Percentiles rank a stretch among this genome's conserved stretches.
Evolutionary conservation across 225 moss, liverwort and hornwort species (phyloP).

Genomic region (Neckera pumila): DNA sequence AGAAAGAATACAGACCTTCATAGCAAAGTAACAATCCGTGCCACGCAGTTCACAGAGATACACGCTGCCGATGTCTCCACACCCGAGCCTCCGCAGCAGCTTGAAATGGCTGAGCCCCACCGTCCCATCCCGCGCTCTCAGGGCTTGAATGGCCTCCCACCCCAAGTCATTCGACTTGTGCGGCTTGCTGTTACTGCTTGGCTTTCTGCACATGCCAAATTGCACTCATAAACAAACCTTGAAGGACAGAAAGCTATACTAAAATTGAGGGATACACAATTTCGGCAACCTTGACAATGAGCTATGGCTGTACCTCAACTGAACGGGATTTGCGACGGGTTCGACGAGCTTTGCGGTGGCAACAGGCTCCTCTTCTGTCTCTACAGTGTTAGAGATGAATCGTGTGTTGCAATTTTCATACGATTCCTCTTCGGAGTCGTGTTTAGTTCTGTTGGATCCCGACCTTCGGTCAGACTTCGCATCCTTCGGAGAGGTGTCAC

Average conservation of each 20-base stretch:
- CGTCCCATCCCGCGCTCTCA: constrained; percentile 56
- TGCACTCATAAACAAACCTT: not conserved
- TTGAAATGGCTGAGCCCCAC: constrained; percentile 96
- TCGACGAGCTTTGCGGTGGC: constrained; percentile 8
- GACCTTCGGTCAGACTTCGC: constrained; percentile 22
- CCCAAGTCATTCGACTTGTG: constrained; percentile 92
- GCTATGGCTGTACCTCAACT: not conserved
- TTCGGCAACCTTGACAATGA: not conserved
- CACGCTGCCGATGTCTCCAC: constrained; percentile 96
- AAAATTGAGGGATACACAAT: too few species aligned
- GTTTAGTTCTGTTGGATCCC: constrained; percentile 10
- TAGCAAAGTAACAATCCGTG: constrained; percentile 84
- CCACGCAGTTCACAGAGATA: constrained; percentile 84
- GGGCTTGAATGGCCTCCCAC: constrained; percentile 91
- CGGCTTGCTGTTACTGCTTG: constrained; percentile 55
- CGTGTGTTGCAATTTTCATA: constrained; percentile 44
- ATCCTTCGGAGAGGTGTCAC: constrained; percentile 25
- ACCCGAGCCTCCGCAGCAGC: constrained; percentile 75
- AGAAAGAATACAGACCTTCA: constrained; percentile 44
- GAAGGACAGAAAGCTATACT: too few species aligned
- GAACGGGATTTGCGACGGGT: constrained; percentile 7
- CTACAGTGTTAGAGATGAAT: constrained; percentile 20
- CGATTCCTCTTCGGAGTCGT: constrained; percentile 33
- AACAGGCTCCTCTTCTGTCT: constrained; percentile 20
- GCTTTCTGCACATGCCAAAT: constrained; percentile 8